Percentiles rank a stretch among this genome's conserved stretches.
Conservation (phyloP, 2,329 filamentous ascomycete species). For the Ophiocordyceps camponoti-leonardi region DNA sequence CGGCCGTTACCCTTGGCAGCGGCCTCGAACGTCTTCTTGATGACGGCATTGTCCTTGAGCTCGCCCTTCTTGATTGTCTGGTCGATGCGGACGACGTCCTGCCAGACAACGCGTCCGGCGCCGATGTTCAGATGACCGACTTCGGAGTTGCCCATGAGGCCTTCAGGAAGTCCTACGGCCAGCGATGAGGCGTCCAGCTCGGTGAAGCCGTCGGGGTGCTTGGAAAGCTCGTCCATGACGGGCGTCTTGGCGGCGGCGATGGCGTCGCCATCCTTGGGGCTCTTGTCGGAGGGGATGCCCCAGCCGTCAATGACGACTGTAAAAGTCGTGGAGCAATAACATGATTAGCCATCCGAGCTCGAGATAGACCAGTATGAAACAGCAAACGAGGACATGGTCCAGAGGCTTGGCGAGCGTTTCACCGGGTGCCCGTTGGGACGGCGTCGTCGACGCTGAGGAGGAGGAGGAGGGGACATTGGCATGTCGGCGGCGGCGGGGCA, state of each 20-base stretch:
- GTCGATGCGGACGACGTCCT: constrained; percentile 94
- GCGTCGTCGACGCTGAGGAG: constrained; percentile 3
- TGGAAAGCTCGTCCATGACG: constrained; percentile 82
- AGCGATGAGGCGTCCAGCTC: constrained; percentile 92
- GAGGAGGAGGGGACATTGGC: not conserved
- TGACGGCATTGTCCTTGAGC: constrained; percentile 56
- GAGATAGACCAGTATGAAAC: constrained; percentile 37
- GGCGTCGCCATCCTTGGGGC: constrained; percentile 80
- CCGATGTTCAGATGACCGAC: constrained; percentile 98
- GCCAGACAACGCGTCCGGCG: constrained; percentile 93
- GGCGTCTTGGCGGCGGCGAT: constrained; percentile 89
- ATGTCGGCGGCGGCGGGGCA: constrained; percentile 7
- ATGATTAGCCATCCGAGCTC: constrained; percentile 43
- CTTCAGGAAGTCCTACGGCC: constrained; percentile 88
- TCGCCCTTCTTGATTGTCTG: constrained; percentile 76
- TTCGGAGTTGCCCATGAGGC: constrained; percentile 97
- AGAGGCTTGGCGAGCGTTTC: constrained; percentile 5
- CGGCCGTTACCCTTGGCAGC: constrained; percentile 82
- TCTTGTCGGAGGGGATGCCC: constrained; percentile 70
- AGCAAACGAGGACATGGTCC: constrained; percentile 25
- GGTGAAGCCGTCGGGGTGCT: constrained; percentile 68
- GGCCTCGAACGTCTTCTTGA: constrained; percentile 58
- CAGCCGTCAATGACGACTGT: constrained; percentile 97
- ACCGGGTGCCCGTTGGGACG: constrained; percentile 5
- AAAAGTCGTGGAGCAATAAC: constrained; percentile 27